Evolutionary conservation across 1,284 basidiomycete genomes (phyloP).

Genomic region (Austroboletus rostrupii): DNA sequence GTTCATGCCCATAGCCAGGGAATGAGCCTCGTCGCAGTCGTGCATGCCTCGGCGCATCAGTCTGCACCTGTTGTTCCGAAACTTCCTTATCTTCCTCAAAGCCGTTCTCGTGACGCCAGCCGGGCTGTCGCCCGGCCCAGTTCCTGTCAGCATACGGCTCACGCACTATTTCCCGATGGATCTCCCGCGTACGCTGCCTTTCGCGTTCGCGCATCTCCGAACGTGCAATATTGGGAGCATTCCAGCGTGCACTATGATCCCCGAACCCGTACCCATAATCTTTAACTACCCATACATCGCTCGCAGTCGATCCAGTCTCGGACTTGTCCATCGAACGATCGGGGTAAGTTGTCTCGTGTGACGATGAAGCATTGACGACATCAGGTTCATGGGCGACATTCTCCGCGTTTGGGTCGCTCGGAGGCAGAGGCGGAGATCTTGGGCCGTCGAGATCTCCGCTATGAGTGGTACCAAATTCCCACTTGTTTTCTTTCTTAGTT

Average conservation of each 20-base stretch:
- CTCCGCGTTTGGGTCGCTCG: slow-evolving; percentile 1
- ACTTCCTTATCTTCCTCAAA: slow-evolving; percentile 19
- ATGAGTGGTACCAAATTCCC: slow-evolving; percentile 55
- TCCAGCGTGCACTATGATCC: slow-evolving; percentile 32
- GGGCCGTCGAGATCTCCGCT: slow-evolving; percentile 16
- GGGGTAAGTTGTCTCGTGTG: background rate
- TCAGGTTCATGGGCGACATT: slow-evolving; percentile 2
- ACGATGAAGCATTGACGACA: background rate
- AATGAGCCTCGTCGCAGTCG: slow-evolving; percentile 29
- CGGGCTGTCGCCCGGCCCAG: slow-evolving; percentile 14
- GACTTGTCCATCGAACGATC: slow-evolving; percentile 9
- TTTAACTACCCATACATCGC: slow-evolving; percentile 53
- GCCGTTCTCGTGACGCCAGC: slow-evolving; percentile 25
- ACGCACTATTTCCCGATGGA: slow-evolving; percentile 13
- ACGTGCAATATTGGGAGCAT: slow-evolving; percentile 27
- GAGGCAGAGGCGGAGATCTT: background rate
- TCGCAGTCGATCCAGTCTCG: slow-evolving; percentile 19
- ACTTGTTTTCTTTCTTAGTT: slow-evolving; percentile 38
- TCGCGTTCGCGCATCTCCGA: slow-evolving; percentile 31
- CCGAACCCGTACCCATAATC: slow-evolving; percentile 64
- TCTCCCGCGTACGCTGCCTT: slow-evolving; percentile 16
- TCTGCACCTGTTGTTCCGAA: slow-evolving; percentile 21
- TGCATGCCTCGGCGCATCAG: slow-evolving; percentile 14
- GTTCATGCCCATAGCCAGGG: slow-evolving; percentile 23
- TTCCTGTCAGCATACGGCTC: slow-evolving; percentile 23